A percentile compares a stretch with the other conserved stretches of the same genome.
phyloP scores from a whole-genome alignment of 208 protist species.

The Trypanosoma melophagium region DNA sequence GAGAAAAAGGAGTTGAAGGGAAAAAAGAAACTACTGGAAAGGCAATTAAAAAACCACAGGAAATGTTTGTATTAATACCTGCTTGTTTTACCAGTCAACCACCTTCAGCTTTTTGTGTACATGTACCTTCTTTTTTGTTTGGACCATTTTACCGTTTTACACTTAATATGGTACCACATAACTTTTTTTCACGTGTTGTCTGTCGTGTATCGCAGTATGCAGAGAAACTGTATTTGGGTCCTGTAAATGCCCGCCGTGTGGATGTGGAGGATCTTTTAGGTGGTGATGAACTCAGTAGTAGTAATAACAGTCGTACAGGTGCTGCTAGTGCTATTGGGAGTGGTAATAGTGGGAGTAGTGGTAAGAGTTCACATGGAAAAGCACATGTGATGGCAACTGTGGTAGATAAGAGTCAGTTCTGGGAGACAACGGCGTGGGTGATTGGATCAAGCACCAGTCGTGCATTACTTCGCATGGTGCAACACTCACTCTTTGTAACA shows the following conservation, averaged over 20 bases:
- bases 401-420: conserved; percentile 30
- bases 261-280: conserved; percentile 9
- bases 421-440: conserved; percentile 29
- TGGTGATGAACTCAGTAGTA: background rate
- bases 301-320: conserved; percentile 12
- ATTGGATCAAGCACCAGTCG: conserved; percentile 36
- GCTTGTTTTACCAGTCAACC: conserved; percentile 43
- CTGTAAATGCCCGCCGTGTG: conserved; percentile 20
- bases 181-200: conserved; percentile 76
- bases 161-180: conserved; percentile 65
- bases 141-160: conserved; percentile 84
- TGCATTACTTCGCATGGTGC: conserved; percentile 69
- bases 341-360: conserved; percentile 2
- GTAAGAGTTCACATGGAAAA: conserved; percentile 10
- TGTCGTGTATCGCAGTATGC: conserved; percentile 47
- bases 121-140: conserved; percentile 60
- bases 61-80: conserved; percentile 72
- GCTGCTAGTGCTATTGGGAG: background rate
- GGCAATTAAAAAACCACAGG: background rate
- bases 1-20: background rate
- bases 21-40: background rate
- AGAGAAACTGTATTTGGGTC: conserved; percentile 58
- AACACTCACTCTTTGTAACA: conserved; percentile 78
- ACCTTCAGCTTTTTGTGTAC: conserved; percentile 51
- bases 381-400: conserved; percentile 5